Evolutionary conservation across 345 rosid species (phyloP).

Genomic region (Eutrema heterophyllum): DNA sequence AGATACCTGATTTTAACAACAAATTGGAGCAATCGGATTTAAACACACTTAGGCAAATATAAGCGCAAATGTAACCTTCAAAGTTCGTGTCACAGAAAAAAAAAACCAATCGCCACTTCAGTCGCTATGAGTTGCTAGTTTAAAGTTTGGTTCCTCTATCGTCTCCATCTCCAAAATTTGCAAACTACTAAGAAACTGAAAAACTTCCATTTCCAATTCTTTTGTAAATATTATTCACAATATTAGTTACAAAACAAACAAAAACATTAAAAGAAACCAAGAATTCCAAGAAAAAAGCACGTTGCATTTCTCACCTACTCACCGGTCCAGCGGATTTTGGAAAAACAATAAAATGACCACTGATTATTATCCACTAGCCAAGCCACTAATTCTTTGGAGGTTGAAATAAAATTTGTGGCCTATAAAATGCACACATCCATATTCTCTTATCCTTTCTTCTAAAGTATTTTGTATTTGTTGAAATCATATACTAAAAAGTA

Average conservation of each 20-base stretch:
- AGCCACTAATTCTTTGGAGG: not conserved
- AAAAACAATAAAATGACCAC: not conserved
- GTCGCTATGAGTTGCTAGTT: not conserved
- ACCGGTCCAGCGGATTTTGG: not conserved
- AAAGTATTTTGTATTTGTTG: not conserved
- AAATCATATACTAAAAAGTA: not conserved
- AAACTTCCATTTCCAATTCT: not conserved
- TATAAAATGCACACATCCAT: not conserved
- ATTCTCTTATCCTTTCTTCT: not conserved
- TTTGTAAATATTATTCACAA: not conserved
- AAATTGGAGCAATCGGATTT: not conserved
- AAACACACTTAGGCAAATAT: not conserved
- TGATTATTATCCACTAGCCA: not conserved
- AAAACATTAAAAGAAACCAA: not conserved
- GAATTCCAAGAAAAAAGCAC: constrained; percentile 6
- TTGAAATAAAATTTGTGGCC: not conserved
- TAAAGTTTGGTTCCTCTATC: not conserved
- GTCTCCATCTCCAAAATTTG: not conserved
- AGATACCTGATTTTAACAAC: not conserved
- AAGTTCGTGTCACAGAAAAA: not conserved
- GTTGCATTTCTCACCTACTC: constrained; percentile 26
- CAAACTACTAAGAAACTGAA: not conserved
- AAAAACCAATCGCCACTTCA: not conserved
- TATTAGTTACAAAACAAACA: not conserved
- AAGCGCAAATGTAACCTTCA: not conserved